Conservation (phyloP, 805 yeast species). For the Nakazawaea holstii region DNA sequence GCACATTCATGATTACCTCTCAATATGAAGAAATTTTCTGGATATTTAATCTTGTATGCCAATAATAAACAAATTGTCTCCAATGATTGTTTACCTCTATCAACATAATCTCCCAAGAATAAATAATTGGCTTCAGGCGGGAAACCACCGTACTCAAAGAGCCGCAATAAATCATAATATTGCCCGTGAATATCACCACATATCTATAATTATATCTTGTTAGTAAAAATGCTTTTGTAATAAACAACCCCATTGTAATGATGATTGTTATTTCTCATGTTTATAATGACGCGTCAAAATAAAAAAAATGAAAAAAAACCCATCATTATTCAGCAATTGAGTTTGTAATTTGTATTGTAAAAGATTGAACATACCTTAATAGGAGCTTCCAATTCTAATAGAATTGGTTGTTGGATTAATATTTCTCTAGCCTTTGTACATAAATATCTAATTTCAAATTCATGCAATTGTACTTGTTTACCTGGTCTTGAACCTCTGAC, state of each 20-base stretch:
- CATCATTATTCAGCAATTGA: neutral
- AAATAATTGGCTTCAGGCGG: constrained; percentile 98
- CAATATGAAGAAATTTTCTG: constrained; percentile 93
- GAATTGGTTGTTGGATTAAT: constrained; percentile 94
- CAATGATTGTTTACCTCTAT: constrained; percentile 95
- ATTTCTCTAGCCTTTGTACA: constrained; percentile 98
- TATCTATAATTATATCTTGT: constrained; percentile 33
- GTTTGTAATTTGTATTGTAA: too few species aligned
- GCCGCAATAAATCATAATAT: constrained; percentile 89
- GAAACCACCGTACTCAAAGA: constrained; percentile 97
- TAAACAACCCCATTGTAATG: too few species aligned
- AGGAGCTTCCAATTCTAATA: constrained; percentile 95
- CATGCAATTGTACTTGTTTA: constrained; percentile 89
- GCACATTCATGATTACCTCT: constrained; percentile 99
- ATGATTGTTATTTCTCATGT: too few species aligned
- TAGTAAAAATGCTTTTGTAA: neutral
- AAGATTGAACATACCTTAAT: constrained; percentile 61
- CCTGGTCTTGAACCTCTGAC: constrained; percentile 99
- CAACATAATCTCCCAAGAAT: constrained; percentile 95
- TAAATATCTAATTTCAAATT: constrained; percentile 88
- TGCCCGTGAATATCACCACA: constrained; percentile 99
- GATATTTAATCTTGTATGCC: constrained; percentile 96
- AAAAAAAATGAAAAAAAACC: neutral
- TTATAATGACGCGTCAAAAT: neutral
- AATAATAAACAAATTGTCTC: constrained; percentile 92